A percentile compares a stretch with the other conserved stretches of the same genome.
Conservation (phyloP, 768 basidiomycete genomes). For the Imleria badia region DNA sequence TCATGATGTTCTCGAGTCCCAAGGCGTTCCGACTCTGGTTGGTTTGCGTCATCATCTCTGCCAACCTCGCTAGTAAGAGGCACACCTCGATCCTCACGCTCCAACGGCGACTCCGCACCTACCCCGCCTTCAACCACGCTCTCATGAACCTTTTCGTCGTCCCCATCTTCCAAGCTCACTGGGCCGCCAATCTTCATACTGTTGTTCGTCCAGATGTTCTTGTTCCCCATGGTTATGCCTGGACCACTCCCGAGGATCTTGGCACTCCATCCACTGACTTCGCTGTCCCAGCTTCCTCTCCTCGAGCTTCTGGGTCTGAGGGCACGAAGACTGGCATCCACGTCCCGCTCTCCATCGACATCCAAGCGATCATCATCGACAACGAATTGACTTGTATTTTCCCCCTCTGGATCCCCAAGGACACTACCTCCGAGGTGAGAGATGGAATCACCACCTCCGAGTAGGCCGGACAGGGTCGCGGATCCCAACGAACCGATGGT, state of each 20-base stretch:
- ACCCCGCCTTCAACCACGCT: slow-evolving; percentile 14
- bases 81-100: slow-evolving; percentile 7
- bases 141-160: slow-evolving; percentile 33
- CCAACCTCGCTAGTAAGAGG: neutral
- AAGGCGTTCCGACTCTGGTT: slow-evolving; percentile 1
- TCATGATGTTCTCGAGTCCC: slow-evolving; percentile 9
- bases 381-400: slow-evolving; percentile 67
- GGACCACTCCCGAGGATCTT: slow-evolving; percentile 48
- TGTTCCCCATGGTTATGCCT: slow-evolving; percentile 48
- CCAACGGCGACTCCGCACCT: slow-evolving; percentile 7
- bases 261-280: slow-evolving; percentile 86
- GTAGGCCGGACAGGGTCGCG: slow-evolving; percentile 48
- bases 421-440: slow-evolving; percentile 72
- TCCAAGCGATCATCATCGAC: slow-evolving; percentile 67
- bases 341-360: slow-evolving; percentile 53
- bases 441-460: slow-evolving; percentile 55
- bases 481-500: slow-evolving; percentile 46
- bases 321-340: slow-evolving; percentile 88
- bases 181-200: slow-evolving; percentile 57
- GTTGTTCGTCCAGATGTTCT: slow-evolving; percentile 60
- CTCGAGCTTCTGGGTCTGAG: slow-evolving; percentile 82
- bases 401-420: slow-evolving; percentile 48
- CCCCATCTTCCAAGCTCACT: slow-evolving; percentile 47
- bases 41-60: slow-evolving; percentile 4
- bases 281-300: slow-evolving; percentile 90